Base-by-base conservation (phyloP, 179 eudicot species). In the Spergularia azorica region DNA sequence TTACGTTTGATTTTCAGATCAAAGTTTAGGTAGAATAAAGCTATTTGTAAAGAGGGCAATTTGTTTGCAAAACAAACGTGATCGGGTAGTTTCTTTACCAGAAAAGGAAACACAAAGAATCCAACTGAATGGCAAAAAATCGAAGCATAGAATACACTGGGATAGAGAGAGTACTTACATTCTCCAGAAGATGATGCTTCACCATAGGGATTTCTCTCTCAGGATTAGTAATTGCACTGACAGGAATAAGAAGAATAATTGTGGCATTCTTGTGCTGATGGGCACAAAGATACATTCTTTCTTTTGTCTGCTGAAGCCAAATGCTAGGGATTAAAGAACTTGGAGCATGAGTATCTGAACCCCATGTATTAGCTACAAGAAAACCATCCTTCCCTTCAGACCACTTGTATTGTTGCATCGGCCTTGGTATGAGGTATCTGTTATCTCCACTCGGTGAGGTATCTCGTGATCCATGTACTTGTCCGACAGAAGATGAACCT, bases 311-410 rank as follows among this genome's bases (percentile, higher is more conserved):
- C 79, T 88, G 87, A 80, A 95, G 96, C 90, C 83, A 90, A 74
- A 95, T 74, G 50, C 89, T 91, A 59, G 93, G 97, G 63, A 76
- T 71, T 20, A 78, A 72, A 69, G 82, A 83, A 84, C 78, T 78
- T 74, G 63, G 76, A 67, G 74, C 77, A 58, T 83, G 83, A 63
- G 70, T 75, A 62, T 90, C 95, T 67, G 84, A 72, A 70, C 82
- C 87, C 95, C 90, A 86, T 69, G 32, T 26, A 26, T 26, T 26
- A 26, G 32, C 2, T 26, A 83, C 83, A 72, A 95, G 97, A 83
- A 95, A 95, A 51, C 97, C 97, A 86, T 91, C 97, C 80, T 91
- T 91, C 69, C 97, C 97, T 84, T 85, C 91, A 52, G 87, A 86
- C 98, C 98, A 95, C 72, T 87, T 91, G 72, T 79, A 86, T 79